Evolutionary conservation across 257 asterid genomes (phyloP).

Genomic region (Petrea volubilis): DNA sequence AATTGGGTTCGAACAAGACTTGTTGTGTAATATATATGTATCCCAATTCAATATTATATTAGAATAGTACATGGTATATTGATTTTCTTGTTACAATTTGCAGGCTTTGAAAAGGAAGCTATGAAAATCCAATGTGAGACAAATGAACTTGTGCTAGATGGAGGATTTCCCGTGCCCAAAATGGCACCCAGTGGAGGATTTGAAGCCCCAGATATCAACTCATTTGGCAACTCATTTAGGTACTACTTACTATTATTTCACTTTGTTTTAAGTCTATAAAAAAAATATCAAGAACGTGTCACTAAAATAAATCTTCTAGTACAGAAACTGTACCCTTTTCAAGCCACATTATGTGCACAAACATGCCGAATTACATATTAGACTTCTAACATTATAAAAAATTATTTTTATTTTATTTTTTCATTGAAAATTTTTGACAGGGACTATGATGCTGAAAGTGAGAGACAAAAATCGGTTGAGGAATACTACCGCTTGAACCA

Average conservation of each 20-base stretch:
- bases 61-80: too few species aligned
- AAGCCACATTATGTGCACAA: not conserved
- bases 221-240: conserved; percentile 71
- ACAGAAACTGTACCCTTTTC: too few species aligned
- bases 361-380: not conserved
- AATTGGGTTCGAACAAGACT: too few species aligned
- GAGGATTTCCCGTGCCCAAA: conserved; percentile 49
- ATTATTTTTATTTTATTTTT: too few species aligned
- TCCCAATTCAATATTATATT: too few species aligned
- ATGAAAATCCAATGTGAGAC: conserved; percentile 27
- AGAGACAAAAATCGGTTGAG: conserved; percentile 58
- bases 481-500: conserved; percentile 60
- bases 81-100: not conserved
- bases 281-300: not conserved
- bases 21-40: too few species aligned
- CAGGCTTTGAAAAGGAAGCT: conserved; percentile 41
- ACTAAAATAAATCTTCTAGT: not conserved
- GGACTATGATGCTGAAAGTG: conserved; percentile 55
- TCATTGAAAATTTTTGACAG: conserved; percentile 30
- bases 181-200: conserved; percentile 14
- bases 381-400: too few species aligned
- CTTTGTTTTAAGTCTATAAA: too few species aligned
- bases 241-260: not conserved
- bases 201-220: conserved; percentile 62
- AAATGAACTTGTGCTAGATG: conserved; percentile 54